Base-by-base conservation (phyloP, 2,329 filamentous ascomycete genomes). In the Trichothecium roseum region DNA sequence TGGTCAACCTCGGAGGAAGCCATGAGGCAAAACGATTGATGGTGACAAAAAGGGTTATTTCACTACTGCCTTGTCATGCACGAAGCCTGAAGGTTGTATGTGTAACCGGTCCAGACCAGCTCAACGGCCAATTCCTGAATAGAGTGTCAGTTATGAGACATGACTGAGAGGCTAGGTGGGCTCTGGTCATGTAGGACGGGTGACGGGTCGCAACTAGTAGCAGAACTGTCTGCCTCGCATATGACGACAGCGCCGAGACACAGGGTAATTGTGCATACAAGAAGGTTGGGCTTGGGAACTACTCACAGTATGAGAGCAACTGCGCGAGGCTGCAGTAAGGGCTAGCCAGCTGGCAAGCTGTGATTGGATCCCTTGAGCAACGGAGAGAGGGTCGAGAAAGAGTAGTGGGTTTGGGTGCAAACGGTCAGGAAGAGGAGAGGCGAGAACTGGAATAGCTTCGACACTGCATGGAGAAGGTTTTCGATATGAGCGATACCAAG, bases 1-100 rank as follows among this genome's bases (percentile, higher is more conserved):
- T 94, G 88, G 59, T 98, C 91, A 42, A 96, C 86, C 63, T 94
- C 86, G 41, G 87, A 91, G 55, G 88, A 91, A 63, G 91, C 91
- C 91, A 96, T 98, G 43, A 54, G 52, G 50, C 31, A 37, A 32
- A 30, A 7, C 6, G 28, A 30, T 30, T 6, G 20, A 24, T 24
- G 10, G n/a, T n/a, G n/a, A n/a, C n/a, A n/a, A n/a, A 10, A 24
- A 10, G 20, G 20, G 20, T 6, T 24, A 24, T 24, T 24, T 24
- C 10, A 24, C 20, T 6, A 24, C 20, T 24, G 6, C 10, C 20
- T 24, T n/a, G n/a, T n/a, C n/a, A n/a, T n/a, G n/a, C n/a, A n/a
- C n/a, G n/a, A n/a, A n/a, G n/a, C n/a, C n/a, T n/a, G n/a, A n/a
- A n/a, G n/a, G n/a, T n/a, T n/a, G n/a, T n/a, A n/a, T n/a, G n/a